Evolutionary conservation across 2,329 filamentous ascomycete species (phyloP).

Genomic region (Pyrenophora seminiperda): DNA sequence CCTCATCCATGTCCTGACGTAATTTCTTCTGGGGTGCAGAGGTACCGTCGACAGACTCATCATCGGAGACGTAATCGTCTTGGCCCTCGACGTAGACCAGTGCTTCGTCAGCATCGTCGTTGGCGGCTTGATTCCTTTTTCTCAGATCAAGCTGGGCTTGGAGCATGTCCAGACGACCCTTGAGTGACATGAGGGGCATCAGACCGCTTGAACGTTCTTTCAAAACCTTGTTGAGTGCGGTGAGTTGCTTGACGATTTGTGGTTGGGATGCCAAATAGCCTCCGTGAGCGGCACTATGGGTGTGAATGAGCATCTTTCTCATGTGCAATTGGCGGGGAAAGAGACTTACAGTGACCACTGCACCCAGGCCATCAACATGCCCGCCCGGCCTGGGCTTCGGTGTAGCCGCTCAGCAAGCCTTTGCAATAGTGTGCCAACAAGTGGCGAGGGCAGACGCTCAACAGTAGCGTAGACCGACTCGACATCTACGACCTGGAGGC

Average conservation of each 20-base stretch:
- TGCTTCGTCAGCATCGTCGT: conserved; percentile 69
- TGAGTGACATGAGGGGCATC: conserved; percentile 80
- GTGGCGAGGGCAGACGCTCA: conserved; percentile 82
- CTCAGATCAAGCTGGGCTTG: conserved; percentile 86
- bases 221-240: conserved; percentile 81
- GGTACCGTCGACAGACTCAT: conserved; percentile 51
- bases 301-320: neutral
- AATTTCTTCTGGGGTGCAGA: conserved; percentile 30
- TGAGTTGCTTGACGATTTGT: conserved; percentile 78
- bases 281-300: conserved; percentile 73
- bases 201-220: conserved; percentile 84
- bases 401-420: conserved; percentile 87
- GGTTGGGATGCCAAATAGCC: conserved; percentile 86
- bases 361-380: conserved; percentile 91
- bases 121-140: conserved; percentile 65
- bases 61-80: conserved; percentile 61
- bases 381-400: conserved; percentile 83
- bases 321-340: neutral
- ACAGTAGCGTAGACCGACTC: conserved; percentile 85
- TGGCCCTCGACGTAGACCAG: conserved; percentile 89
- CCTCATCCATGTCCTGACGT: conserved; percentile 33
- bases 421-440: conserved; percentile 78
- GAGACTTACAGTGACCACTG: conserved; percentile 75
- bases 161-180: conserved; percentile 94
- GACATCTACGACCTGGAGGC: conserved; percentile 78